phyloP scores from a whole-genome alignment of 768 basidiomycete genomes.

The Sporobolomyces phaffii region DNA sequence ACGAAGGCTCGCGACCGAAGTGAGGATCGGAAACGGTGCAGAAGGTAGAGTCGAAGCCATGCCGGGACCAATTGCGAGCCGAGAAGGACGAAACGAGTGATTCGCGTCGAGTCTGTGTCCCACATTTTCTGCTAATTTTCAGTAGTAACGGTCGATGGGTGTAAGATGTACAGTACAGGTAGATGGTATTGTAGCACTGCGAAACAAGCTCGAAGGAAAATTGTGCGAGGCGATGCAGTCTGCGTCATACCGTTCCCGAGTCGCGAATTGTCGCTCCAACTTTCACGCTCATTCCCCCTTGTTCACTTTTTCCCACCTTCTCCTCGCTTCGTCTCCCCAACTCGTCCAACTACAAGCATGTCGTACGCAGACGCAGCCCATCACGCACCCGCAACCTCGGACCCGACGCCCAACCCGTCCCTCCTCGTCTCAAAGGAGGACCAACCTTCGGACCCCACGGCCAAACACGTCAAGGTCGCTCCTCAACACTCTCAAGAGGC shows the following conservation, averaged over 20 bases:
- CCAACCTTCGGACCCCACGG: background rate
- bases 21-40: constrained; percentile 47
- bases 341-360: background rate
- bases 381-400: background rate
- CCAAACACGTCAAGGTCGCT: background rate
- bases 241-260: too few species aligned
- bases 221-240: too few species aligned
- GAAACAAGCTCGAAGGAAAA: too few species aligned
- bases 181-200: too few species aligned
- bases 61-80: too few species aligned
- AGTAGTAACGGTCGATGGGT: too few species aligned
- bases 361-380: constrained; percentile 5
- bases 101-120: background rate
- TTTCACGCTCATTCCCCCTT: background rate
- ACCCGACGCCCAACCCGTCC: constrained; percentile 1
- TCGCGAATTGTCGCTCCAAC: background rate
- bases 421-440: background rate
- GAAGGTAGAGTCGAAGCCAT: constrained; percentile 18
- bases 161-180: too few species aligned
- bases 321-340: background rate
- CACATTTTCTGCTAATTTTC: too few species aligned
- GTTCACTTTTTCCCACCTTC: background rate
- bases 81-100: background rate
- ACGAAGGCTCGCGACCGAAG: constrained; percentile 59
- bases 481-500: background rate